Base-by-base conservation (phyloP, 768 basidiomycete genomes). In the Rhodotorula babjevae region DNA sequence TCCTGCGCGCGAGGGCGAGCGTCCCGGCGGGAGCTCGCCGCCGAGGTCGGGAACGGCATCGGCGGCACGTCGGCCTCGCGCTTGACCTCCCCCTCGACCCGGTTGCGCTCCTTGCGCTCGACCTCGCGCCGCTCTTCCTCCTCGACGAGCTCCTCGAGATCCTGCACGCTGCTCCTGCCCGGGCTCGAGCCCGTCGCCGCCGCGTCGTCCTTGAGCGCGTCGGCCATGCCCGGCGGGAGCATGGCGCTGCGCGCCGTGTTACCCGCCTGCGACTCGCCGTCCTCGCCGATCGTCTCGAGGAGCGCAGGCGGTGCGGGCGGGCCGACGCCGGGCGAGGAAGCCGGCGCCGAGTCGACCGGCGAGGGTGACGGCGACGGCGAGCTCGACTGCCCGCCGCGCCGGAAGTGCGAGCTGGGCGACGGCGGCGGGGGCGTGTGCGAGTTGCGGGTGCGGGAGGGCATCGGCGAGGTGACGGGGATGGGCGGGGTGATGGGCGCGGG, bases 241-340 rank as follows among this genome's bases (percentile, higher is more conserved):
- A 50, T 47, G 2, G 29, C 65, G 59, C 47, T 60, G n/a, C 55
- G 64, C 14, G 66, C 50, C 33, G 78, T 79, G 44, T 46, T 46
- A 2, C 78, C 78, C 15, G 78, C 78, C 47, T 78, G 78, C 23
- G 65, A 68, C 65, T 79, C 78, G 14, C 78, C 78, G 56, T 79
- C 78, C 64, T 79, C 78, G 29, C 77, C 78, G 16, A 79, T 79
- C 27, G 78, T 78, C 40, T 77, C 76, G 58, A 79, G 72, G 12
- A 44, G 18, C 23, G 2, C 33, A 21, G 42, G 29, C 52, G 27
- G 27, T 27, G 27, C 16, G 15, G n/a, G 15, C n/a, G 10, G 11
- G 36, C 36, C 36, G 7, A 29, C 14, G 53, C 53, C 53, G 14
- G 12, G 52, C 27, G 52, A 53, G n/a, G n/a, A 55, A 14, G 36